These are phyloP conservation scores for Cadophora malorum DNA, from an alignment of 2,329 filamentous ascomycete species.

Conservation along the genomic window DNA sequence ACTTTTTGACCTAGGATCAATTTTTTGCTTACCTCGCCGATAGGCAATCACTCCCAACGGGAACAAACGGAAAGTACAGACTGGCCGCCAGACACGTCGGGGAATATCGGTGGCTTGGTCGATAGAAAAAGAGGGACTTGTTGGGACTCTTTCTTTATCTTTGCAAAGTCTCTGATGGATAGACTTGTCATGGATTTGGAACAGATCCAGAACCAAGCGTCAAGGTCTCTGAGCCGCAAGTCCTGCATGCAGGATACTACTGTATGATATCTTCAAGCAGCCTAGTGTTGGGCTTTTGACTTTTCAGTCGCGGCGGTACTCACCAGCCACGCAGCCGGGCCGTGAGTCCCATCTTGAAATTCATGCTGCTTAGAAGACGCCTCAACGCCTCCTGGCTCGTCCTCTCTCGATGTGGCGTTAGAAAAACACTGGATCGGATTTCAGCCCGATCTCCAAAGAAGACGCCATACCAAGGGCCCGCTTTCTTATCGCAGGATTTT, in stretches of 20 bases:
- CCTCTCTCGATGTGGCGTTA: constrained; percentile 19
- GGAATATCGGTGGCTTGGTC: constrained; percentile 3
- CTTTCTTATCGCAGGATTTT: constrained; percentile 30
- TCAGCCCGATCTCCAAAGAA: constrained; percentile 21
- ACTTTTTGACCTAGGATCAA: neutral
- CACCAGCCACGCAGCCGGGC: neutral
- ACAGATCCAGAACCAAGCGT: too few species aligned
- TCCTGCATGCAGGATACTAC: neutral
- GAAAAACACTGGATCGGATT: constrained; percentile 18
- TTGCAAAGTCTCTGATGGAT: constrained; percentile 4
- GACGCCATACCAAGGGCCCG: constrained; percentile 9
- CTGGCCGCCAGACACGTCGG: constrained; percentile 7
- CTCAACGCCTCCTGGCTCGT: neutral
- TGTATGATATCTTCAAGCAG: neutral
- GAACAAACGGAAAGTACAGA: neutral
- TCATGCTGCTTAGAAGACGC: constrained; percentile 2
- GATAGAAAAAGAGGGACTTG: neutral
- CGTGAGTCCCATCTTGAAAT: neutral
- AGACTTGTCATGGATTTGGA: neutral
- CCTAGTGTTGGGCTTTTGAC: constrained; percentile 1
- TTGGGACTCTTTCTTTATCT: neutral
- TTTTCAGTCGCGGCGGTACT: constrained; percentile 11
- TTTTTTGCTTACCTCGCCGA: neutral
- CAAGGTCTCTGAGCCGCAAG: constrained; percentile 1
- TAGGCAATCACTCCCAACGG: constrained; percentile 2